Evolutionary conservation across 2,329 filamentous ascomycete genomes (phyloP).

Genomic region (Ophiocordyceps camponoti-rufipedis): DNA sequence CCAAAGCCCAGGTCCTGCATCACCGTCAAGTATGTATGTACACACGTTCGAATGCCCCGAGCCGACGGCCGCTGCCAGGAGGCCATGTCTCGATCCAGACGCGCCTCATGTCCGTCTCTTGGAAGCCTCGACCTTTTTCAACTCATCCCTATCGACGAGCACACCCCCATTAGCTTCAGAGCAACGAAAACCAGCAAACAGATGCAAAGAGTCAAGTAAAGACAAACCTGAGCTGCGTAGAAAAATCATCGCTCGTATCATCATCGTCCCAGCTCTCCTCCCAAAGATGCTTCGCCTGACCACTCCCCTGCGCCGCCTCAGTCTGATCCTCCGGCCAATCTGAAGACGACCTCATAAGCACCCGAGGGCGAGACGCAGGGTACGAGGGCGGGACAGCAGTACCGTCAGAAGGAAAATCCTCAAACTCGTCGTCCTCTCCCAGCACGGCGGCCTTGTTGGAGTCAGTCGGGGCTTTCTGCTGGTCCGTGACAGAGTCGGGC

Average conservation of each 20-base stretch:
- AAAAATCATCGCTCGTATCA: constrained; percentile 92
- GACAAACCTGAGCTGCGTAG: constrained; percentile 74
- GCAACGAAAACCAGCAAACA: background rate
- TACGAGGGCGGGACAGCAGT: background rate
- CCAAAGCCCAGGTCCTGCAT: no score
- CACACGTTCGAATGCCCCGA: no score
- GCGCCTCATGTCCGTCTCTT: constrained; percentile 31
- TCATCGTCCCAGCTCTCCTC: constrained; percentile 99
- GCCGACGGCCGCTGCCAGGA: no score
- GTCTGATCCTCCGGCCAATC: constrained; percentile 91
- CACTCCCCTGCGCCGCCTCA: constrained; percentile 54
- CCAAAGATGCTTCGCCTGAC: constrained; percentile 68
- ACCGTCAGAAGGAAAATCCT: constrained; percentile 97
- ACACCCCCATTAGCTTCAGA: constrained; percentile 2
- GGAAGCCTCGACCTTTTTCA: constrained; percentile 78
- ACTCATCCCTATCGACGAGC: constrained; percentile 47
- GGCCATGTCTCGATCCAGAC: no score
- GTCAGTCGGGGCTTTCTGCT: constrained; percentile 5
- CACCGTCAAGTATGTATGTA: no score
- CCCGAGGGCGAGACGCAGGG: no score
- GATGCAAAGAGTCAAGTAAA: no score
- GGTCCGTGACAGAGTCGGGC: constrained; percentile 5
- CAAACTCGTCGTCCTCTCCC: constrained; percentile 97
- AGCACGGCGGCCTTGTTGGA: constrained; percentile 37
- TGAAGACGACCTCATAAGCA: constrained; percentile 14